These are phyloP conservation scores for Orbilia quercus DNA, from an alignment of 2,329 filamentous ascomycete genomes.

Conservation along the genomic window DNA sequence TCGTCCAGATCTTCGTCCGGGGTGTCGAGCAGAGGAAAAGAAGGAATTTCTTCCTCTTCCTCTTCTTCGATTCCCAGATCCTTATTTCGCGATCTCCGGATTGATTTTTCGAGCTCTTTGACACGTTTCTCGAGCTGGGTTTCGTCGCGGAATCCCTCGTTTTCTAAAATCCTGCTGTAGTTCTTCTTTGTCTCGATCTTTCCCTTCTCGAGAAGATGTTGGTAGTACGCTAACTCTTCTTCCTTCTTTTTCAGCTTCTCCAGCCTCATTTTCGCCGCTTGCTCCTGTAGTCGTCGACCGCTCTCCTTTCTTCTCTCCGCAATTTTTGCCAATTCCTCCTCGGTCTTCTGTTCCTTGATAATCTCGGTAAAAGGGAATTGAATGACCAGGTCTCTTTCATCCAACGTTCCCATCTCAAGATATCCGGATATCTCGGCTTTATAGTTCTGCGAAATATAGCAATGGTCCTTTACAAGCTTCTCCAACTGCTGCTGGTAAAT, in stretches of 20 bases:
- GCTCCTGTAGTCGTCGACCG: slow-evolving; percentile 88
- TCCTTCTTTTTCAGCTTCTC: slow-evolving; percentile 97
- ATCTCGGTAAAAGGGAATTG: slow-evolving; percentile 96
- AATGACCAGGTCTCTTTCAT: slow-evolving; percentile 86
- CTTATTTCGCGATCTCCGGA: slow-evolving; percentile 90
- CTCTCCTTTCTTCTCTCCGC: slow-evolving; percentile 96
- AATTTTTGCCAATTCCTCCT: slow-evolving; percentile 88
- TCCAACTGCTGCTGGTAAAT: slow-evolving; percentile 88
- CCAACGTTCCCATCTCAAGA: slow-evolving; percentile 90
- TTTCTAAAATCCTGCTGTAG: slow-evolving; percentile 82
- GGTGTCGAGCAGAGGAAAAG: slow-evolving; percentile 87
- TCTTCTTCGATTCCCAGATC: slow-evolving; percentile 86
- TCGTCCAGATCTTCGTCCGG: slow-evolving; percentile 95
- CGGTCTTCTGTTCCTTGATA: slow-evolving; percentile 86
- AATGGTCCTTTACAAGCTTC: slow-evolving; percentile 85
- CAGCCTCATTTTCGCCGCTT: slow-evolving; percentile 95
- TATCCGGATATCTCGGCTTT: slow-evolving; percentile 79
- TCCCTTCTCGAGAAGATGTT: slow-evolving; percentile 79
- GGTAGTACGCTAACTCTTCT: slow-evolving; percentile 93
- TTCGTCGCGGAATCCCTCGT: slow-evolving; percentile 92
- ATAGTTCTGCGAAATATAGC: slow-evolving; percentile 87
- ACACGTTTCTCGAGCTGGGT: slow-evolving; percentile 83
- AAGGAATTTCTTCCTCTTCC: slow-evolving; percentile 79
- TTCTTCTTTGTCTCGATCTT: slow-evolving; percentile 89
- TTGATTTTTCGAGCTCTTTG: slow-evolving; percentile 87